These are phyloP conservation scores for Penicillium coffeae DNA, from an alignment of 495 filamentous ascomycete genomes.

Conservation along the genomic window DNA sequence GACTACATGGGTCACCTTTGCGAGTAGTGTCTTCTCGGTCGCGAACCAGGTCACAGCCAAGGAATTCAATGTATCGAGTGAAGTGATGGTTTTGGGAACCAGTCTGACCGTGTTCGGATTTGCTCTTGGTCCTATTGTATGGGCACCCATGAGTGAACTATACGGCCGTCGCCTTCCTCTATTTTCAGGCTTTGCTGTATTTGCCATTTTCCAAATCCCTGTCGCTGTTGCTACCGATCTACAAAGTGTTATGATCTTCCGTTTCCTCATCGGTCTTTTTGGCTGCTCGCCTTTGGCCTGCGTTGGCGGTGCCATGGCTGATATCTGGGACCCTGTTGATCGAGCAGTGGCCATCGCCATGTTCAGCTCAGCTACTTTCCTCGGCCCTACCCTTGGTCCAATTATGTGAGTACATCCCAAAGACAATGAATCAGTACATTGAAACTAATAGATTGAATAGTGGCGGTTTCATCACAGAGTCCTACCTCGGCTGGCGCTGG, in stretches of 20 bases:
- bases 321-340: slow-evolving; percentile 59
- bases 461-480: slow-evolving; percentile 49
- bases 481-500: slow-evolving; percentile 61
- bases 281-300: slow-evolving; percentile 61
- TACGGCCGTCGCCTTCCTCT: slow-evolving; percentile 55
- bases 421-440: background rate
- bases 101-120: slow-evolving; percentile 56
- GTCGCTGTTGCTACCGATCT: slow-evolving; percentile 58
- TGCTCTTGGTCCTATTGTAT: slow-evolving; percentile 50
- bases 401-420: slow-evolving; percentile 18
- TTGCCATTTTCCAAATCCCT: slow-evolving; percentile 60
- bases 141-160: slow-evolving; percentile 55
- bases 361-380: slow-evolving; percentile 52
- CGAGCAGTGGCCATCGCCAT: slow-evolving; percentile 57
- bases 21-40: slow-evolving; percentile 56
- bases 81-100: slow-evolving; percentile 55
- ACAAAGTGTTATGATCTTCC: slow-evolving; percentile 55
- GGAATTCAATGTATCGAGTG: slow-evolving; percentile 48
- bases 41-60: slow-evolving; percentile 46
- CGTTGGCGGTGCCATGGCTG: slow-evolving; percentile 55
- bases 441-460: background rate
- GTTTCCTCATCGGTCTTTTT: slow-evolving; percentile 60
- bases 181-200: slow-evolving; percentile 51
- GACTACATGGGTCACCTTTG: slow-evolving; percentile 59
- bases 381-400: slow-evolving; percentile 51